Base-by-base conservation (phyloP, 2,329 filamentous ascomycete species). In the Diaporthe sp. region DNA sequence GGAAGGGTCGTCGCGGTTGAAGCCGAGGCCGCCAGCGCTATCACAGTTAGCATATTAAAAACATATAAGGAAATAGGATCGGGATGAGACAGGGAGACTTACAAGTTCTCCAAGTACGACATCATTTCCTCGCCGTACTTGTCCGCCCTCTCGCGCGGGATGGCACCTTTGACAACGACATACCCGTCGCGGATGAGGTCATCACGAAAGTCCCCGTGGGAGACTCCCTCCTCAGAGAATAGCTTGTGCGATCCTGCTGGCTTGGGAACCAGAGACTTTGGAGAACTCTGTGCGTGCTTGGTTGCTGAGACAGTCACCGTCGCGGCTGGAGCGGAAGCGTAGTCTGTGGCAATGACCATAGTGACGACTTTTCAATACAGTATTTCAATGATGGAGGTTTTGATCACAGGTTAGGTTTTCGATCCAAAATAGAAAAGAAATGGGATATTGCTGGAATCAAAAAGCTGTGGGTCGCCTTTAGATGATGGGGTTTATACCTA, bases 201-300 rank as follows among this genome's bases (percentile, higher is more conserved):
- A 69, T 86, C 84, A 5, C 85, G 81, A 83, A 84, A 86, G 76
- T 86, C 84, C 44, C 81, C 80, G 73, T 84, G 82, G 22, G 15
- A 51, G n/a, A 32, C 69, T 3, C 39, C 37, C 37, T 42, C 19
- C 19, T 55, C 44, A 13, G 53, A 37, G 66, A 70, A 70, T 3
- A 56, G 37, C 58, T 42, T 61, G 35, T 61, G 35, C 27, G 63
- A 17, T 10, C 63, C 63, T 19, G 63, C 42, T n/a, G 63, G 63
- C 27, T 37, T 68, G 19, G 63, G 63, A 27, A 30, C n/a, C 35
- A 61, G 37, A 19, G 58, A 15, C 58, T 27, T 19, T 9, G 58
- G 15, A 17, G 58, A 61, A 7, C 4, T 19, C n/a, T 42, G 35
- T 1, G 37, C 10, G 3, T 39, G 22, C 37, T 61, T 61, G 35